These are phyloP conservation scores for Porcisia hertigi DNA, from an alignment of 208 protist species.

Conservation along the genomic window DNA sequence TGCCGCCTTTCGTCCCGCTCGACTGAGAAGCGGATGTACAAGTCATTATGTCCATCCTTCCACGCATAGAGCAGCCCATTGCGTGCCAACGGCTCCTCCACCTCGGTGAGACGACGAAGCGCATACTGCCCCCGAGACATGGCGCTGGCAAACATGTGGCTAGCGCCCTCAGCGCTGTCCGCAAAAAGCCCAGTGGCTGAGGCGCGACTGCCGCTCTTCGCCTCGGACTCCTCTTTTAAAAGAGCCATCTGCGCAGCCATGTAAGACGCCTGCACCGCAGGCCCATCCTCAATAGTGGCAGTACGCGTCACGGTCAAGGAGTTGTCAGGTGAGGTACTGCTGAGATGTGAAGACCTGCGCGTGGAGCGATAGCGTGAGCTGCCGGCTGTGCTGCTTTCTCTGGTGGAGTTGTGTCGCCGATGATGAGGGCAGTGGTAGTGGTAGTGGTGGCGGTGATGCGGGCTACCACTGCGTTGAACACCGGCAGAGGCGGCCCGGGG, in stretches of 20 bases:
- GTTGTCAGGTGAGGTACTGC: neutral
- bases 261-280: neutral
- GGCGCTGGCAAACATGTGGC: neutral
- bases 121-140: neutral
- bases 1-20: conserved; percentile 24
- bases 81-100: conserved; percentile 49
- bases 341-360: neutral
- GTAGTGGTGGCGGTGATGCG: neutral
- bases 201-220: neutral
- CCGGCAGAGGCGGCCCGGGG: neutral
- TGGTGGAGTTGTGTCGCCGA: neutral
- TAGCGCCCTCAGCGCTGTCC: neutral
- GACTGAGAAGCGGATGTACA: conserved; percentile 43
- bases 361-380: neutral
- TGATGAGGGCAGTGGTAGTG: neutral
- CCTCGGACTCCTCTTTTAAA: neutral
- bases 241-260: conserved; percentile 1
- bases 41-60: conserved; percentile 43
- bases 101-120: conserved; percentile 22
- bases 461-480: neutral
- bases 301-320: neutral
- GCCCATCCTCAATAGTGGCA: neutral
- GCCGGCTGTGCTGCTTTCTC: neutral
- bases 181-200: neutral
- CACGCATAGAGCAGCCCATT: conserved; percentile 51